Evolutionary conservation across 2,329 filamentous ascomycete species (phyloP).

Genomic region (Neodidymelliopsis sp.): DNA sequence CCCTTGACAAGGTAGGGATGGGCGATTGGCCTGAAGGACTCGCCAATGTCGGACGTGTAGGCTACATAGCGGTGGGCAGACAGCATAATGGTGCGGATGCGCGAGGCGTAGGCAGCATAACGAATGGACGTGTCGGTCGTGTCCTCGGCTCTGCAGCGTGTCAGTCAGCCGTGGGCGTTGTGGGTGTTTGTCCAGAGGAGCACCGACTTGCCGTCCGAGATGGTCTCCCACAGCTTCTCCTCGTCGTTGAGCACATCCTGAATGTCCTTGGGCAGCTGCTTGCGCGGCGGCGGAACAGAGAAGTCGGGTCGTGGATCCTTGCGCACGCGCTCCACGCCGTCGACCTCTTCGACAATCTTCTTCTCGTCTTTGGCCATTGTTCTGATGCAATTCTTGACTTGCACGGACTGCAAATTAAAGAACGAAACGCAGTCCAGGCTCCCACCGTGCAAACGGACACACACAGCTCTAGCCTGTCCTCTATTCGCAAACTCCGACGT

Average conservation of each 20-base stretch:
- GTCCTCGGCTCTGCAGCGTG: slow-evolving; percentile 67
- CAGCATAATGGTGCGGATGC: slow-evolving; percentile 84
- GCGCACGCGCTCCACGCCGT: slow-evolving; percentile 53
- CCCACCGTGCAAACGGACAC: no score
- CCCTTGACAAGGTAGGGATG: slow-evolving; percentile 81
- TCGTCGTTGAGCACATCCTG: slow-evolving; percentile 67
- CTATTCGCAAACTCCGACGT: slow-evolving; percentile 14
- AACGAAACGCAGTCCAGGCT: no score
- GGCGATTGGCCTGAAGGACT: slow-evolving; percentile 92
- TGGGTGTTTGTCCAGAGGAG: not conserved
- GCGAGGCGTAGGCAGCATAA: slow-evolving; percentile 90
- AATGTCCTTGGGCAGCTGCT: slow-evolving; percentile 61
- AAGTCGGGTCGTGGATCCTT: slow-evolving; percentile 57
- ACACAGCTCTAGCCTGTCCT: no score
- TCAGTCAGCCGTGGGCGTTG: slow-evolving; percentile 7
- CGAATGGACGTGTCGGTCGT: slow-evolving; percentile 85
- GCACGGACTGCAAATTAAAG: not conserved
- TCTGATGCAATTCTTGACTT: not conserved
- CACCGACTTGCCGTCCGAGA: slow-evolving; percentile 80
- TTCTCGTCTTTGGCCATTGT: slow-evolving; percentile 51
- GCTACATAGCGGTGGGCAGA: slow-evolving; percentile 95
- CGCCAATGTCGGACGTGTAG: slow-evolving; percentile 95
- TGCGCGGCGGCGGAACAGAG: slow-evolving; percentile 56
- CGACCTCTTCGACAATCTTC: slow-evolving; percentile 29
- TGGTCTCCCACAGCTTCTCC: slow-evolving; percentile 72